Conservation (phyloP, 2,329 filamentous ascomycete genomes). For the Tolypocladium sp. region DNA sequence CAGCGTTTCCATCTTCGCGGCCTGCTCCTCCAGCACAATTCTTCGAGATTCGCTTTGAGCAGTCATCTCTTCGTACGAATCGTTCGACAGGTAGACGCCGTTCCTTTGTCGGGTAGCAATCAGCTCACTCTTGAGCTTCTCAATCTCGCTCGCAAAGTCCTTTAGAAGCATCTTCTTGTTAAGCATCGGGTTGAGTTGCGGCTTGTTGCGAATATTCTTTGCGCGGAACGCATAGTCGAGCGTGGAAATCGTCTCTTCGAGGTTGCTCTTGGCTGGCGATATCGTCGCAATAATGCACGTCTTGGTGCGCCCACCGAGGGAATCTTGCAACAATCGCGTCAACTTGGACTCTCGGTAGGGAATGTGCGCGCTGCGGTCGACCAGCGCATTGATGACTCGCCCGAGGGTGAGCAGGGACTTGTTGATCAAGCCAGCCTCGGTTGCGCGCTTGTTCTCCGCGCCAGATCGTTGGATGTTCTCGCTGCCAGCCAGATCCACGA, state of each 20-base stretch:
- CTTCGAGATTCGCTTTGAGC: constrained; percentile 85
- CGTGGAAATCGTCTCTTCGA: constrained; percentile 97
- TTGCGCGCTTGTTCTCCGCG: constrained; percentile 93
- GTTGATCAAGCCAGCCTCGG: constrained; percentile 94
- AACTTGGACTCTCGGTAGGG: constrained; percentile 92
- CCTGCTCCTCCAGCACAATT: constrained; percentile 87
- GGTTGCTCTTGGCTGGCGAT: constrained; percentile 86
- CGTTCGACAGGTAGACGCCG: constrained; percentile 85
- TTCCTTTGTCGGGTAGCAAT: constrained; percentile 90
- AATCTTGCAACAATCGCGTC: constrained; percentile 90
- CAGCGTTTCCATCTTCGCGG: constrained; percentile 84
- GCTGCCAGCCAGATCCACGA: constrained; percentile 93
- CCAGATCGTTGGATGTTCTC: constrained; percentile 97
- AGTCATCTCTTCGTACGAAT: constrained; percentile 83
- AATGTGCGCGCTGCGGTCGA: constrained; percentile 83
- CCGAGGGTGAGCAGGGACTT: constrained; percentile 93
- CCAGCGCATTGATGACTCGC: constrained; percentile 92
- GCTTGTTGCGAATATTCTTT: constrained; percentile 98
- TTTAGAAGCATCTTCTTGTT: constrained; percentile 87
- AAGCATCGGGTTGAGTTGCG: constrained; percentile 84
- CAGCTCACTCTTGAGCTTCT: constrained; percentile 87
- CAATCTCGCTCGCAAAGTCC: constrained; percentile 87
- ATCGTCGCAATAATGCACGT: constrained; percentile 98
- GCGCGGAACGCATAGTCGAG: constrained; percentile 95
- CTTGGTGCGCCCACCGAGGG: constrained; percentile 87